Evolutionary conservation across 345 rosid genomes (phyloP).

Genomic region (Eucalyptus fibrosa): DNA sequence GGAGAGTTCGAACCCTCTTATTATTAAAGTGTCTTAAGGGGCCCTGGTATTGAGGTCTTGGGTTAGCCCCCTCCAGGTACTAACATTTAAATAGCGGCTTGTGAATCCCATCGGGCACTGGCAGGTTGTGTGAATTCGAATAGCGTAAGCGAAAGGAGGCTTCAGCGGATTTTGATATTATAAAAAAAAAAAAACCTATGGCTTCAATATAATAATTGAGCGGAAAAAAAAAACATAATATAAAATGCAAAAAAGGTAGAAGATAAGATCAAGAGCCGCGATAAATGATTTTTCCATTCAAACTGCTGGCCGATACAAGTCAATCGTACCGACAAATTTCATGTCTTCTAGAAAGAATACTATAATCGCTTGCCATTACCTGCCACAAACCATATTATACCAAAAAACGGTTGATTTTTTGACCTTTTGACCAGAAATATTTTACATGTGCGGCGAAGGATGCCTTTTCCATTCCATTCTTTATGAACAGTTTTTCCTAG

Average conservation of each 20-base stretch:
- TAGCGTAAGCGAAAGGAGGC: too few species aligned
- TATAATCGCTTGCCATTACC: background rate
- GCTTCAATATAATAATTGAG: background rate
- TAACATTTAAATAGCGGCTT: too few species aligned
- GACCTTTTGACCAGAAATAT: background rate
- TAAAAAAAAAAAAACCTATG: background rate
- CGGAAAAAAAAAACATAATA: background rate
- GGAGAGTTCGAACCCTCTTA: too few species aligned
- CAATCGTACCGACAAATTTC: background rate
- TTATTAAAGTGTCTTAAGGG: too few species aligned
- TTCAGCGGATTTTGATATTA: too few species aligned
- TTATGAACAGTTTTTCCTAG: background rate
- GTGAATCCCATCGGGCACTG: too few species aligned
- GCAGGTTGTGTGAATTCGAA: too few species aligned
- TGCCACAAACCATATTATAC: background rate
- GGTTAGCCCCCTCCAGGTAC: too few species aligned
- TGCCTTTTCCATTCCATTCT: background rate
- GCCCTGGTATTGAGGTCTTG: rapidly evolving
- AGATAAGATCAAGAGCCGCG: background rate
- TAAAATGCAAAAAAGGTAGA: background rate
- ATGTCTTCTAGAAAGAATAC: background rate
- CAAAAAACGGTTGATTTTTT: background rate
- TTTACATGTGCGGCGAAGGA: background rate
- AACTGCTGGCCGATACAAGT: background rate
- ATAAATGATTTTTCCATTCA: background rate